phyloP scores from a whole-genome alignment of 306 rosid species.

The Begonia loranthoides region DNA sequence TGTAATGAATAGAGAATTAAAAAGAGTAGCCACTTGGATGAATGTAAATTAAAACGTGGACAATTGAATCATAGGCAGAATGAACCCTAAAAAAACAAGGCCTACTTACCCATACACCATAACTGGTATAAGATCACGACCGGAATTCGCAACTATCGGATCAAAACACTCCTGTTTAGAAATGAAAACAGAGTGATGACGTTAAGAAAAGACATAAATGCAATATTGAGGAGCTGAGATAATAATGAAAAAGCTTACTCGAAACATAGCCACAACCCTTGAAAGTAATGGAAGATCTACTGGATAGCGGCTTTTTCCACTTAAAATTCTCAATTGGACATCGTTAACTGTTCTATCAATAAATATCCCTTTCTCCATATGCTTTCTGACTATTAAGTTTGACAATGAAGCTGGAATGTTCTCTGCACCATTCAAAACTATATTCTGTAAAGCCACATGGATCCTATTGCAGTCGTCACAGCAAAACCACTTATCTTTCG shows the following conservation, averaged over 20 bases:
- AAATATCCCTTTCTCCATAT: conserved; percentile 50
- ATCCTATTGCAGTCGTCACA: conserved; percentile 73
- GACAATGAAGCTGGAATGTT: conserved; percentile 44
- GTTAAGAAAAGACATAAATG: too few species aligned
- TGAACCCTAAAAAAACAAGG: not conserved
- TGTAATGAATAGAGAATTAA: too few species aligned
- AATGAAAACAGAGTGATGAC: not conserved
- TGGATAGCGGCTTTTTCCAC: conserved; percentile 86
- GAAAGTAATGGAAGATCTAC: conserved; percentile 91
- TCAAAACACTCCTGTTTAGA: conserved; percentile 87
- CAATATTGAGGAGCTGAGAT: not conserved
- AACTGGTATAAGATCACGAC: conserved; percentile 97
- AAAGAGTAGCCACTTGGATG: too few species aligned
- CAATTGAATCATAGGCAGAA: too few species aligned
- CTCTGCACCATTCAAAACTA: conserved; percentile 59
- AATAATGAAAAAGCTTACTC: conserved; percentile 35
- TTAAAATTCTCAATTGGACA: conserved; percentile 83
- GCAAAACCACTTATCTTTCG: conserved; percentile 98
- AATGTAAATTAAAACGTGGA: too few species aligned
- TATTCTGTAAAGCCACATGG: conserved; percentile 50
- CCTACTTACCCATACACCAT: conserved; percentile 90
- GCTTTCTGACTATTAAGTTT: conserved; percentile 46
- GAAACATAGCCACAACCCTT: conserved; percentile 83
- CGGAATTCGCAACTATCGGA: conserved; percentile 90
- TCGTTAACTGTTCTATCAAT: conserved; percentile 34